Evolutionary conservation across 2,329 filamentous ascomycete species (phyloP).

Genomic region (Aspergillus amoenus): DNA sequence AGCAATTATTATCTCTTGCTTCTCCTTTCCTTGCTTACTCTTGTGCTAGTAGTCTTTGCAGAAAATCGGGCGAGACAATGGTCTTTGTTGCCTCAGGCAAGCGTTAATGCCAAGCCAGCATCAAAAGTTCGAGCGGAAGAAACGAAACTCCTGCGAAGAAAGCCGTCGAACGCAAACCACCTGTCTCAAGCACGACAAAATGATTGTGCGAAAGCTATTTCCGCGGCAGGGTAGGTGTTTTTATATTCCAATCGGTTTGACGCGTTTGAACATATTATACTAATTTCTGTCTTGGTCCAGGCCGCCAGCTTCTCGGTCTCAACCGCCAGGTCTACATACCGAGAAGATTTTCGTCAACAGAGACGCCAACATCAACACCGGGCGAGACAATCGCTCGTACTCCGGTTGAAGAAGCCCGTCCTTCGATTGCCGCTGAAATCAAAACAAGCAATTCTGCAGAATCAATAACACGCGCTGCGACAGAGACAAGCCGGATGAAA

Average conservation of each 20-base stretch:
- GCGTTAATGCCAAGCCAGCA: constrained; percentile 30
- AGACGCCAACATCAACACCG: constrained; percentile 19
- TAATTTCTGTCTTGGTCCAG: constrained; percentile 22
- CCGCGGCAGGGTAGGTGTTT: constrained; percentile 40
- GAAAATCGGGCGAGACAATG: not conserved
- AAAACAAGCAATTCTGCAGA: constrained; percentile 2
- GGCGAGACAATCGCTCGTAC: constrained; percentile 24
- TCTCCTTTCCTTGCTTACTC: too few species aligned
- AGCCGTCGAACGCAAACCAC: constrained; percentile 6
- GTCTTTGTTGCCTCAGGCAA: constrained; percentile 24
- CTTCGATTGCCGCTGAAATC: constrained; percentile 11
- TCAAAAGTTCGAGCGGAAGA: constrained; percentile 37
- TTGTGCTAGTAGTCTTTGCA: not conserved
- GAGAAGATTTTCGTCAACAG: constrained; percentile 35
- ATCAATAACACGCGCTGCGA: constrained; percentile 7
- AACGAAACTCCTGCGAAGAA: constrained; percentile 17
- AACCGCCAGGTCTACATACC: constrained; percentile 32
- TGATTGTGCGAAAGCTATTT: constrained; percentile 43
- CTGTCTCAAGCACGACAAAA: constrained; percentile 23
- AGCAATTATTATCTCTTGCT: too few species aligned
- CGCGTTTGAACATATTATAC: not conserved
- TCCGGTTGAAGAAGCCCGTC: constrained; percentile 10
- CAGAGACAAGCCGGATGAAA: constrained; percentile 17
- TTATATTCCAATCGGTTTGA: not conserved
- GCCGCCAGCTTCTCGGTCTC: constrained; percentile 38